Conservation (phyloP, 768 basidiomycete species). For the Panellus pusillus region DNA sequence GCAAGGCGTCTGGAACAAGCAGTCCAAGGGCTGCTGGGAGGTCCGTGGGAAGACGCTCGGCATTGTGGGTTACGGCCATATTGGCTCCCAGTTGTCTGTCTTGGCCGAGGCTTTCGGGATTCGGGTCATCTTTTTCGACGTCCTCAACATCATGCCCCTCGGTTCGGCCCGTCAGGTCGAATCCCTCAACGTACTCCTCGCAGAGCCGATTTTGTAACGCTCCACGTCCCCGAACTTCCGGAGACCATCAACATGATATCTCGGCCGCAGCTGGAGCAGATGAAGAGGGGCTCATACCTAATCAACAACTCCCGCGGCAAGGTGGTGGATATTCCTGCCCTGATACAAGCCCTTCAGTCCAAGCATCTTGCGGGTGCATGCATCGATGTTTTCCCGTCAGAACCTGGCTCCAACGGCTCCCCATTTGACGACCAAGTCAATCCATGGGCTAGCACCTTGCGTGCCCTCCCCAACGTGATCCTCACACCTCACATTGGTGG, state of each 20-base stretch:
- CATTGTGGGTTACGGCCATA: constrained; percentile 98
- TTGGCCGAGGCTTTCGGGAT: constrained; percentile 96
- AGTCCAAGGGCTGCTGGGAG: constrained; percentile 98
- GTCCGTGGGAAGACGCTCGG: constrained; percentile 96
- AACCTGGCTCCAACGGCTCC: constrained; percentile 90
- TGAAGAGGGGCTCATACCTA: constrained; percentile 95
- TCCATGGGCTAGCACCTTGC: constrained; percentile 75
- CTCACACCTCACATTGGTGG: constrained; percentile 99
- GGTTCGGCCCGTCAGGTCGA: constrained; percentile 92
- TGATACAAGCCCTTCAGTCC: constrained; percentile 78
- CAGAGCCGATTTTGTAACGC: constrained; percentile 87
- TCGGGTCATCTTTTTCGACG: constrained; percentile 93
- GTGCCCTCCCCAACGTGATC: constrained; percentile 84
- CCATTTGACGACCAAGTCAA: constrained; percentile 90
- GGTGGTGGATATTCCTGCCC: constrained; percentile 93
- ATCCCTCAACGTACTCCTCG: constrained; percentile 69
- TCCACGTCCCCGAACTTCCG: constrained; percentile 95
- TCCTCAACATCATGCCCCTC: constrained; percentile 96
- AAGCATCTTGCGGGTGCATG: constrained; percentile 87
- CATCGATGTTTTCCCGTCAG: constrained; percentile 92
- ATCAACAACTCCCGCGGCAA: constrained; percentile 97
- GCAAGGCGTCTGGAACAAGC: constrained; percentile 96
- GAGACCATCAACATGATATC: constrained; percentile 97
- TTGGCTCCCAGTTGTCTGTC: constrained; percentile 95
- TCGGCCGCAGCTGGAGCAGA: constrained; percentile 68